Base-by-base conservation (phyloP, 2,329 filamentous ascomycete genomes). In the Teratosphaeria epicoccoides region DNA sequence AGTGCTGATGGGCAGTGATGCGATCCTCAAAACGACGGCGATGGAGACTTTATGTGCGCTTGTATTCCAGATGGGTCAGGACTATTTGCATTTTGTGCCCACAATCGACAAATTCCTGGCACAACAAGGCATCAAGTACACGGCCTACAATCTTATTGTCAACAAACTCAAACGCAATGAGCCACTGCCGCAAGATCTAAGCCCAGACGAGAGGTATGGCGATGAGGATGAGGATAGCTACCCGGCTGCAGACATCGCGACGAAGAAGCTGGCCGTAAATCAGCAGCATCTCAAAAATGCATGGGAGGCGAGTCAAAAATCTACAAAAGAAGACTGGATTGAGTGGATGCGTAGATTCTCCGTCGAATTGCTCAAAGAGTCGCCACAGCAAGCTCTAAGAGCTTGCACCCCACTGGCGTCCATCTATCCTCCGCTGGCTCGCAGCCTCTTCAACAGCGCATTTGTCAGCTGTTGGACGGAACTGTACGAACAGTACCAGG, bases 401-500 rank as follows among this genome's bases (percentile, higher is more conserved):
- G 93, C 93, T 43, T 98, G 94, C 66, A 93, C 91, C 37, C 87
- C 86, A 52, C 75, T 99, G 33, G 93, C 90, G 25, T 91, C 87
- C 58, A 84, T 93, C 12, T 96, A 97, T 68, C 83, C 90, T 33
- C 91, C 93, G 0, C 79, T 98, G 37, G 90, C 94, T 10, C 84
- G 88, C 52, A 91, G 94, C 63, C 76, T 99, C 2, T 99, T 99
- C 78, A 99, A 99, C 68, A 95, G 93, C 12, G 93, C 93, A 0
- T 99, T 99, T 63, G 91, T 97, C 1, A 97, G 91, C 4, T 99
- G 93, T 70, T 99, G 93, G 93, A 95, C 89, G 47, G 93, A 98
- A 65, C 74, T 99, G 3, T 98, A 95, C 63, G 90, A 96, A 58
- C 87, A 93, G 61, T 97, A 95, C 63, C 93, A 97, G 64, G 91